Evolutionary conservation across 2,329 filamentous ascomycete species (phyloP), one percentile per base, ranked within the genome.

Genomic region (Geosmithia morbida): DNA sequence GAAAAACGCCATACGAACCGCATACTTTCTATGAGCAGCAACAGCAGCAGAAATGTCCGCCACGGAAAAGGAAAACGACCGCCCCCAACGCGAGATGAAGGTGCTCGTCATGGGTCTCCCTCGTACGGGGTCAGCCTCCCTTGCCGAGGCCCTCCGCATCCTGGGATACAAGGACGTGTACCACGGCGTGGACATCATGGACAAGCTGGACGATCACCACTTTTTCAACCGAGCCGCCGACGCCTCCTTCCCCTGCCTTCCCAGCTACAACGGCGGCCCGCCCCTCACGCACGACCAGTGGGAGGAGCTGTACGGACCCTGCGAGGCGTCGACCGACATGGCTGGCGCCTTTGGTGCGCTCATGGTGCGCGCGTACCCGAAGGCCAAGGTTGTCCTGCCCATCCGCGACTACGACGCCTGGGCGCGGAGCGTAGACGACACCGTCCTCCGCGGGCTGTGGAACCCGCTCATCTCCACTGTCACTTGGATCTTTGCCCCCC

Each of bases 161-260:
- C 52, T 64, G 1, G 62, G 61, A 43, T 64, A 62, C 50, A 44
- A 58, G 2, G 53, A 58, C 30, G 61, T 62, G 2, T 59, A 61
- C 47, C 62, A 64, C 37, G 55, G 54, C 7, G 44, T 58, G 42
- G 50, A 58, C n/a, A 52, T 51, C 16, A 48, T 63, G 11, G 51
- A 57, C 22, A 42, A 47, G 5, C 44, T 51, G 2, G 22, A 51
- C 16, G 54, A 58, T 7, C 62, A 56, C 56, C 45, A 33, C 2
- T 30, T 56, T 2, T 43, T 62, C 2, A 51, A 56, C 22, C 52
- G 53, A 2, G 61, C 61, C 0, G 53, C 55, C 22, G 62, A 64
- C 43, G 58, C 56, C 0, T 51, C 54, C 0, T 64, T 58, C 10
- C 52, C 56, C 0, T 43, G 45, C 3, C 51, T 63, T 2, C 51